phyloP scores from a whole-genome alignment of 2,329 filamentous ascomycete genomes.

The Orbilia brochopaga region DNA sequence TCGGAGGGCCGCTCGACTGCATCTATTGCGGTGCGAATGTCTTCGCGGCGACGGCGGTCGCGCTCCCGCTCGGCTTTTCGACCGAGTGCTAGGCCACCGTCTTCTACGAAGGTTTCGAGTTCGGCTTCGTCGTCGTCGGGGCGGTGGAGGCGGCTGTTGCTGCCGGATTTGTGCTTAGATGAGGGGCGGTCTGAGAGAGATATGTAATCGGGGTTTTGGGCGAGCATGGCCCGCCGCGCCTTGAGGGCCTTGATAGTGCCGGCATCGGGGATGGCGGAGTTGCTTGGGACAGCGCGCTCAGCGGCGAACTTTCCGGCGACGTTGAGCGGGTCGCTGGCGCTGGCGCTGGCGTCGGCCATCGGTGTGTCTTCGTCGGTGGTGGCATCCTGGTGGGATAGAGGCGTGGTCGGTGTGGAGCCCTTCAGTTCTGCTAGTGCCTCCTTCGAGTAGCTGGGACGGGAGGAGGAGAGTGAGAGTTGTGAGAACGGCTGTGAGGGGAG shows the following conservation, averaged over 20 bases:
- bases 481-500: conserved; percentile 43
- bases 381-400: conserved; percentile 23
- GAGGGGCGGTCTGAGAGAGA: conserved; percentile 28
- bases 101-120: conserved; percentile 46
- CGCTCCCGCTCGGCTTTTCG: conserved; percentile 32
- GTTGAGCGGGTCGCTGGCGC: conserved; percentile 17
- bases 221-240: conserved; percentile 35
- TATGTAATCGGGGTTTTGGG: conserved; percentile 46
- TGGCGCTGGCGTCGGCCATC: conserved; percentile 29
- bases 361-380: conserved; percentile 26
- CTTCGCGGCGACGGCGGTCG: conserved; percentile 31
- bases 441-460: conserved; percentile 37
- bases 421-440: conserved; percentile 45
- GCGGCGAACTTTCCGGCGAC: conserved; percentile 35
- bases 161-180: conserved; percentile 11
- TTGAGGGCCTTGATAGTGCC: conserved; percentile 46
- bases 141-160: conserved; percentile 28
- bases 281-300: conserved; percentile 15
- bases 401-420: conserved; percentile 41
- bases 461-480: conserved; percentile 44
- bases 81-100: conserved; percentile 41
- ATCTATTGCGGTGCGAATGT: conserved; percentile 40
- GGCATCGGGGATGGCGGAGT: conserved; percentile 35
- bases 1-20: conserved; percentile 42
- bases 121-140: conserved; percentile 46